These are phyloP conservation scores for Avicennia marina DNA, from an alignment of 257 asterid species.

Conservation along the genomic window DNA sequence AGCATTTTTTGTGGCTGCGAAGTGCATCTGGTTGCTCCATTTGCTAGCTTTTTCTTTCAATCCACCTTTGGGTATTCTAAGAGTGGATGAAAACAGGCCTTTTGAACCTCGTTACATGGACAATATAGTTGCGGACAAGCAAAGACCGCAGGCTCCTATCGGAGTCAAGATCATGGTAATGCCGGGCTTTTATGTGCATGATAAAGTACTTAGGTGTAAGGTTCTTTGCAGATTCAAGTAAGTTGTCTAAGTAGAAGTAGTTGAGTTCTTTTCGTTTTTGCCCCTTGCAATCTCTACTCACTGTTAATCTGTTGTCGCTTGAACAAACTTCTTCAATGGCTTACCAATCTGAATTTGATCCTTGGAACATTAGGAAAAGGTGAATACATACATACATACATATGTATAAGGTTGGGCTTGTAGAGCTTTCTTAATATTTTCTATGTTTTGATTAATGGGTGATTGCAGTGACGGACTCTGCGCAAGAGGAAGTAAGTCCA, in stretches of 20 bases:
- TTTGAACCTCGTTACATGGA: conserved; percentile 63
- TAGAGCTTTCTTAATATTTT: no score
- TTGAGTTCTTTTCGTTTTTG: not conserved
- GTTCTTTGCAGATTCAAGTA: conserved; percentile 64
- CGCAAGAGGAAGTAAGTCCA: no score
- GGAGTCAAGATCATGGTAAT: conserved; percentile 61
- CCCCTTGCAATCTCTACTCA: no score
- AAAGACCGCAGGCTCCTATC: conserved; percentile 38
- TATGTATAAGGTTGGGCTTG: no score
- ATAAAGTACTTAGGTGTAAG: conserved; percentile 58
- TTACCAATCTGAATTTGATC: no score
- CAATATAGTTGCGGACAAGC: conserved; percentile 47
- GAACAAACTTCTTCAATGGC: no score
- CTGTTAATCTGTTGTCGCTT: no score
- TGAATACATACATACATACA: no score
- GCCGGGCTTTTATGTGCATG: conserved; percentile 79
- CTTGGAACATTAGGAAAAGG: no score
- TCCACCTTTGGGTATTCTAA: conserved; percentile 41
- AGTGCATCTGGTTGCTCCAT: conserved; percentile 78
- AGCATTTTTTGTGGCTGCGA: conserved; percentile 61
- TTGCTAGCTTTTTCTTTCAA: conserved; percentile 63
- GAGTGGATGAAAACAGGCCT: conserved; percentile 51
- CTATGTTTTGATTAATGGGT: no score
- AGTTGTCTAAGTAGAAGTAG: conserved; percentile 18
- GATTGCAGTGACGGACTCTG: no score